phyloP scores from a whole-genome alignment of 495 filamentous ascomycete species.

The Neurospora tetrasperma region DNA sequence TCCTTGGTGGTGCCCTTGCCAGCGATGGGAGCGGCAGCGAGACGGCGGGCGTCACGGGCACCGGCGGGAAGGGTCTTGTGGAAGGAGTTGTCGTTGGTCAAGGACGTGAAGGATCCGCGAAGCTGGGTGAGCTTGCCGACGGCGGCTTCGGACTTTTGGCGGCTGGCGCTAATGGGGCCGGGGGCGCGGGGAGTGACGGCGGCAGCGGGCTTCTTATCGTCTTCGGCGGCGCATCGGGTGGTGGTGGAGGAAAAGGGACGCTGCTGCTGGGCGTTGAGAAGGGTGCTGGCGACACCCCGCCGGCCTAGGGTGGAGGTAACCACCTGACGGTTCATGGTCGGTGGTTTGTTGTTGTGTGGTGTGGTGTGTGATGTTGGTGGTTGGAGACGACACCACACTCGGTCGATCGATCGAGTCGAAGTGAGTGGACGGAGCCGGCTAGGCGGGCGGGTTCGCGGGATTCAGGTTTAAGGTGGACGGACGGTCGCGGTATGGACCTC shows the following conservation, averaged over 20 bases:
- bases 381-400: background rate
- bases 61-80: background rate
- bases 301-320: constrained; percentile 17
- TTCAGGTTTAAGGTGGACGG: background rate
- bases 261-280: background rate
- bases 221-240: constrained; percentile 1
- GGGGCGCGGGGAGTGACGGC: background rate
- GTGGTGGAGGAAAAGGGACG: constrained; percentile 14
- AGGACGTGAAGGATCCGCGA: background rate
- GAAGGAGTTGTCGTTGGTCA: background rate
- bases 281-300: constrained; percentile 6
- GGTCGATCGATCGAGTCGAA: background rate
- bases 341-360: background rate
- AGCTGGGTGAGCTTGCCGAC: constrained; percentile 15
- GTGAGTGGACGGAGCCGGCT: constrained; percentile 2
- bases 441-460: background rate
- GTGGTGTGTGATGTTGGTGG: too few species aligned
- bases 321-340: constrained; percentile 19
- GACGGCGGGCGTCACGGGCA: constrained; percentile 12
- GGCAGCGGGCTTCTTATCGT: constrained; percentile 3
- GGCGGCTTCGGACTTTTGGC: constrained; percentile 12
- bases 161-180: background rate
- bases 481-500: background rate
- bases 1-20: background rate
- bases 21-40: constrained; percentile 3